Evolutionary conservation across 1,284 basidiomycete species (phyloP).

Genomic region (Taiwanofungus camphoratus): DNA sequence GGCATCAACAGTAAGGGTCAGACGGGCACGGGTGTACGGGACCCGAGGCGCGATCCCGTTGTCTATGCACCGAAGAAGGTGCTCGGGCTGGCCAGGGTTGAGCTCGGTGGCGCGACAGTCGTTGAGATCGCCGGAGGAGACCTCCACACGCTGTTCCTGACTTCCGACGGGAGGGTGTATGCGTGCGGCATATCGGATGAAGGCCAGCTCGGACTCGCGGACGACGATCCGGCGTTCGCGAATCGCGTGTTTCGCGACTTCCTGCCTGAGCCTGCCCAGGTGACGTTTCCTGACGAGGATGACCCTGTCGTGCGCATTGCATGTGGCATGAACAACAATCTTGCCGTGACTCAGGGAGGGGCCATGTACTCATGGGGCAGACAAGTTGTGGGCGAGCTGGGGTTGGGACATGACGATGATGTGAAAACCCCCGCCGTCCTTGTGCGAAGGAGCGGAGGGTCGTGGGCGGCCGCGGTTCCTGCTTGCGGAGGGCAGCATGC

Average conservation of each 20-base stretch:
- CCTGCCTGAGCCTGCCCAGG: conserved; percentile 55
- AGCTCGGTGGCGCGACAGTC: conserved; percentile 65
- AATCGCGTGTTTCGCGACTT: conserved; percentile 47
- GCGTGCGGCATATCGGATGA: conserved; percentile 77
- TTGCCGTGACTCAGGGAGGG: conserved; percentile 75
- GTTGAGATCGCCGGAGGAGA: conserved; percentile 74
- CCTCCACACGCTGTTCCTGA: conserved; percentile 86
- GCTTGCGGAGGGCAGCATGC: conserved; percentile 69
- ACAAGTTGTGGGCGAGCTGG: conserved; percentile 69
- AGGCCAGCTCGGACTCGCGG: conserved; percentile 70
- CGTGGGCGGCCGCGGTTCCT: conserved; percentile 52
- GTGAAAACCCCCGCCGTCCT: conserved; percentile 53
- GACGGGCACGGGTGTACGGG: conserved; percentile 50
- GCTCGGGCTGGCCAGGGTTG: conserved; percentile 55
- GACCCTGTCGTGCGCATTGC: conserved; percentile 75
- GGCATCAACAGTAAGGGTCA: conserved; percentile 81
- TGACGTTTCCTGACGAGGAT: conserved; percentile 63
- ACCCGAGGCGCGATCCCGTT: conserved; percentile 42
- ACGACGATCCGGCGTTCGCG: conserved; percentile 52
- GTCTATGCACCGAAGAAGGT: conserved; percentile 71
- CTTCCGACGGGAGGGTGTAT: conserved; percentile 79
- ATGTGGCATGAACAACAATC: conserved; percentile 76
- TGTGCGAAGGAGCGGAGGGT: conserved; percentile 58
- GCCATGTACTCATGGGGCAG: conserved; percentile 86
- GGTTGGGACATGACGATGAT: conserved; percentile 52